phyloP scores from a whole-genome alignment of 441 rosid genomes.

The Erodium trifolium region DNA sequence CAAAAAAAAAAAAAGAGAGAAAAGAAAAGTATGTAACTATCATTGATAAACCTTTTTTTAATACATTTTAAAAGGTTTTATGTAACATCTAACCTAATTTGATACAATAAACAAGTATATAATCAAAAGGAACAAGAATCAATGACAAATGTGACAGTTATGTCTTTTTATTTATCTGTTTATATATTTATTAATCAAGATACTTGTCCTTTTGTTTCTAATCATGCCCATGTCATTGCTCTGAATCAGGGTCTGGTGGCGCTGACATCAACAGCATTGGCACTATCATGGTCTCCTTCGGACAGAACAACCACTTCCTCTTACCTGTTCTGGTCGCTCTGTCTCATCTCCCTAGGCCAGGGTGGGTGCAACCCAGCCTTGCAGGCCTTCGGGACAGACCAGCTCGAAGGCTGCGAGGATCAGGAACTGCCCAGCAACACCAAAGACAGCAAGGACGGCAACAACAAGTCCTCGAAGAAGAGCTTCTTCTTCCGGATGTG shows the following conservation, averaged over 20 bases:
- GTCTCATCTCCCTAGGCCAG: conserved; percentile 67
- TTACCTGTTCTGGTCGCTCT: conserved; percentile 64
- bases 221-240: background rate
- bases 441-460: background rate
- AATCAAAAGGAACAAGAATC: background rate
- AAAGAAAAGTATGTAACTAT: too few relatives aligned
- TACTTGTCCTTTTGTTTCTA: too few relatives aligned
- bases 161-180: background rate
- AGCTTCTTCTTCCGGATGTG: conserved; percentile 72
- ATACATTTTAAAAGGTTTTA: too few relatives aligned
- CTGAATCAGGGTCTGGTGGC: conserved; percentile 67
- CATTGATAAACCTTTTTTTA: too few relatives aligned
- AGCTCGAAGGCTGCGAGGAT: conserved; percentile 45
- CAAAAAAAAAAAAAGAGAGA: too few relatives aligned
- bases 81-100: background rate
- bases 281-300: conserved; percentile 43
- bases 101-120: background rate
- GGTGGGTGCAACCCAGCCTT: conserved; percentile 84
- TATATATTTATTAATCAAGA: background rate
- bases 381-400: conserved; percentile 91
- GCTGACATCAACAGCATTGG: conserved; percentile 70
- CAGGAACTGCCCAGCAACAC: background rate
- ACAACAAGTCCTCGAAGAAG: conserved; percentile 35
- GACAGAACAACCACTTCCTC: conserved; percentile 35
- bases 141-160: background rate